Evolutionary conservation across 2,329 filamentous ascomycete species (phyloP).

Genomic region (Trichophyton schoenleinii): DNA sequence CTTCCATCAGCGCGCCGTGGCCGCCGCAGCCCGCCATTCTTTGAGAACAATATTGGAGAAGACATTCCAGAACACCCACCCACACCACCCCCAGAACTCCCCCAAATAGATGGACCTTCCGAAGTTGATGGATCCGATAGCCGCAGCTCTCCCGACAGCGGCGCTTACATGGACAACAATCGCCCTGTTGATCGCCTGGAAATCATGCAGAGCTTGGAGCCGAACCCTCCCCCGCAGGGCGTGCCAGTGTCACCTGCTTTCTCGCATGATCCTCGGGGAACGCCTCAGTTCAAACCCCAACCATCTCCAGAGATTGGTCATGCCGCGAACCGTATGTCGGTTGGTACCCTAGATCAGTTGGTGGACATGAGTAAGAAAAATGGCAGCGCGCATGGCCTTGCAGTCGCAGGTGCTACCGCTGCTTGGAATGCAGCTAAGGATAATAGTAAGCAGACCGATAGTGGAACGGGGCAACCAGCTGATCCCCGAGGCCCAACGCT

Average conservation of each 20-base stretch:
- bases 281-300: constrained; percentile 56
- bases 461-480: background rate
- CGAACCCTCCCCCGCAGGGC: constrained; percentile 56
- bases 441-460: background rate
- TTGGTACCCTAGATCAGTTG: constrained; percentile 67
- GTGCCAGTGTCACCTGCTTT: constrained; percentile 70
- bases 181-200: constrained; percentile 18
- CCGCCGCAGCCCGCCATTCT: constrained; percentile 1
- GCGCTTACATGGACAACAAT: constrained; percentile 17
- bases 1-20: background rate
- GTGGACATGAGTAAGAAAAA: constrained; percentile 46
- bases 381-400: constrained; percentile 32
- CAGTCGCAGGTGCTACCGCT: constrained; percentile 28
- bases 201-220: constrained; percentile 24
- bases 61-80: constrained; percentile 22
- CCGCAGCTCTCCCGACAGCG: constrained; percentile 32
- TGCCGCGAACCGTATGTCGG: constrained; percentile 73
- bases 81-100: constrained; percentile 29
- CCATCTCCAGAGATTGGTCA: constrained; percentile 65
- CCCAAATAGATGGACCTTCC: constrained; percentile 16
- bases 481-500: background rate
- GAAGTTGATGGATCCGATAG: constrained; percentile 21
- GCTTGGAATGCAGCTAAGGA: constrained; percentile 24
- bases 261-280: constrained; percentile 58
- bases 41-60: constrained; percentile 11